Base-by-base conservation (phyloP, 768 basidiomycete species). In the Kwoniella pini region DNA sequence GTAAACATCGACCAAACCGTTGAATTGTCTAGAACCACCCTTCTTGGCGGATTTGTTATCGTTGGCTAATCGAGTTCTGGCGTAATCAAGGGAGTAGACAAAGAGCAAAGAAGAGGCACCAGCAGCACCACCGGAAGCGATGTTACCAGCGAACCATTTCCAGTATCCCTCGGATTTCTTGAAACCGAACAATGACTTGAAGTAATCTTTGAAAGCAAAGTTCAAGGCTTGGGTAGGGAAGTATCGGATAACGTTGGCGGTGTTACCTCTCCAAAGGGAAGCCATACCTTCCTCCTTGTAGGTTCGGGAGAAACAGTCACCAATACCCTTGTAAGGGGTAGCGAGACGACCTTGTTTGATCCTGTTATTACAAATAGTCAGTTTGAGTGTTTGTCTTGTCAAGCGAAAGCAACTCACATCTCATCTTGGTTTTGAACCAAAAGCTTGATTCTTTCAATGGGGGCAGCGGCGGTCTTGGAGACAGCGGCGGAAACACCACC, bases 181-280 rank as follows among this genome's bases (percentile, higher is more conserved):
- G 88, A 95, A 98, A 68, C 93, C 93, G 81, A 99, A 98, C 56
- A 98, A 78, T 28, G 94, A 93, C 85, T 99, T 70, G 40, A 86
- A 92, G 72, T 72, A 96, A 90, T 81, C 80, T 76, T 81, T 98
- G 89, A 97, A 98, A 80, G 95, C 95, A 77, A 99, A 98, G 90
- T 99, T 99, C 74, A 98, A 82, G 39, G 96, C 96, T 81, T 99
- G 95, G 59, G 96, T 99, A 53, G 96, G 96, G 92, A 99, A 99
- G 89, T 99, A 99, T 80, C 96, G 94, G 83, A 99, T 96, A 82
- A 99, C 96, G 83, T 99, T 99, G 86, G 96, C 95, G 60, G 95
- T 98, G 87, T 99, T 99, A 81, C 96, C 96, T 83, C 96, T 84
- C 96, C 96, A 98, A 77, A 99, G 84, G 21, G 96, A 89, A 65